phyloP scores from a whole-genome alignment of 169 alveolate species.

The Cryptosporidium xiaoi region DNA sequence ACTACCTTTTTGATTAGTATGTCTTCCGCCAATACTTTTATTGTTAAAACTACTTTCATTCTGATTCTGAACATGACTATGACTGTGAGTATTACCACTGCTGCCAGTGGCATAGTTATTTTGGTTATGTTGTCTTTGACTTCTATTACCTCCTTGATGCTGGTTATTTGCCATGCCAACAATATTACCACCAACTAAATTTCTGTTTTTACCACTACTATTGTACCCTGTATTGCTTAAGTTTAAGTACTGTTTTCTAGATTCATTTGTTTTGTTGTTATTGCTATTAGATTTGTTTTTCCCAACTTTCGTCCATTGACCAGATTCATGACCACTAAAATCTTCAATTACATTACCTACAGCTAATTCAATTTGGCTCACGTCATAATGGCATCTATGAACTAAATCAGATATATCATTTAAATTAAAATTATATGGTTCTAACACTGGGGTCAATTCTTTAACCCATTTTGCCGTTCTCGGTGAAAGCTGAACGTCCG shows the following conservation, averaged over 20 bases:
- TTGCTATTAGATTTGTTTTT: slow-evolving; percentile 17
- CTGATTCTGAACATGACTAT: neutral
- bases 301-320: slow-evolving; percentile 74
- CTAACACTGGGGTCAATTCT: slow-evolving; percentile 61
- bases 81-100: too few relatives aligned
- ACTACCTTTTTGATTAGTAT: neutral
- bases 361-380: slow-evolving; percentile 65
- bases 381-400: slow-evolving; percentile 66
- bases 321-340: slow-evolving; percentile 74
- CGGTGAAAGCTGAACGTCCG: slow-evolving; percentile 60
- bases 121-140: neutral
- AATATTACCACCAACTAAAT: neutral
- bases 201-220: slow-evolving; percentile 1
- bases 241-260: neutral
- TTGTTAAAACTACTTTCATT: neutral
- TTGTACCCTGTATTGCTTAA: neutral
- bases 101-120: neutral
- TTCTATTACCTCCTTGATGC: neutral
- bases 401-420: slow-evolving; percentile 66
- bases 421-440: slow-evolving; percentile 56
- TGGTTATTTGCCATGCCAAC: neutral
- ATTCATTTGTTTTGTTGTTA: neutral
- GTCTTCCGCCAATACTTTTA: neutral
- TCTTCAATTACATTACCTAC: slow-evolving; percentile 73
- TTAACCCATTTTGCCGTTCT: slow-evolving; percentile 71